phyloP scores from a whole-genome alignment of 257 asterid species.

The Nicotiana obtusifolia region DNA sequence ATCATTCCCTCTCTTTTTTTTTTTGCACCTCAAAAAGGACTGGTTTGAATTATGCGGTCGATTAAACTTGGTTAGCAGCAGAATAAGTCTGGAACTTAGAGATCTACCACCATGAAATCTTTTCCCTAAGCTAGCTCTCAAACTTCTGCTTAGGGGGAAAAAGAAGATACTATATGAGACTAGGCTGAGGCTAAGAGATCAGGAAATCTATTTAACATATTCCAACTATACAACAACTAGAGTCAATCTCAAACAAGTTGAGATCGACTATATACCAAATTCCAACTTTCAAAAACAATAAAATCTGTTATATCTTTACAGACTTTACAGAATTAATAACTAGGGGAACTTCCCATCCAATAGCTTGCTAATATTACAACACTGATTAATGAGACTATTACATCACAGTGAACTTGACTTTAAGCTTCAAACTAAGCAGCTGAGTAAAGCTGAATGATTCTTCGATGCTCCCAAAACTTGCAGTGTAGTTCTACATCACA shows the following conservation, averaged over 20 bases:
- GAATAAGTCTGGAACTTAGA: not conserved
- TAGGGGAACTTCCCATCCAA: constrained; percentile 16
- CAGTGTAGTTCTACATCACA: not conserved
- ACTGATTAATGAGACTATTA: not conserved
- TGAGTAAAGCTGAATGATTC: not conserved
- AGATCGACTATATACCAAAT: not conserved
- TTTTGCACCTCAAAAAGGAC: not conserved
- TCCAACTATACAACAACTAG: not conserved
- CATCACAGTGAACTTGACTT: not conserved
- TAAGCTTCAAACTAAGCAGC: not conserved
- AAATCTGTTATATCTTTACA: not conserved
- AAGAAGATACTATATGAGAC: not conserved
- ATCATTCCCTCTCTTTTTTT: too few species aligned
- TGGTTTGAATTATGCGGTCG: not conserved
- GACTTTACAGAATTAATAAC: not conserved
- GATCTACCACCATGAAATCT: not conserved
- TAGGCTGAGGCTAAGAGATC: not conserved
- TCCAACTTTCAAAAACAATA: not conserved
- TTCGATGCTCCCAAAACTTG: not conserved
- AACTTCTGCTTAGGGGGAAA: not conserved
- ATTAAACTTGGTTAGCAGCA: not conserved
- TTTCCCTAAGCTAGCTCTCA: not conserved
- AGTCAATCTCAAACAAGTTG: not conserved
- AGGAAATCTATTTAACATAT: not conserved
- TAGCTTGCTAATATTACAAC: constrained; percentile 28